phyloP scores from a whole-genome alignment of 441 rosid species.

The Pelargonium fulgidum region DNA sequence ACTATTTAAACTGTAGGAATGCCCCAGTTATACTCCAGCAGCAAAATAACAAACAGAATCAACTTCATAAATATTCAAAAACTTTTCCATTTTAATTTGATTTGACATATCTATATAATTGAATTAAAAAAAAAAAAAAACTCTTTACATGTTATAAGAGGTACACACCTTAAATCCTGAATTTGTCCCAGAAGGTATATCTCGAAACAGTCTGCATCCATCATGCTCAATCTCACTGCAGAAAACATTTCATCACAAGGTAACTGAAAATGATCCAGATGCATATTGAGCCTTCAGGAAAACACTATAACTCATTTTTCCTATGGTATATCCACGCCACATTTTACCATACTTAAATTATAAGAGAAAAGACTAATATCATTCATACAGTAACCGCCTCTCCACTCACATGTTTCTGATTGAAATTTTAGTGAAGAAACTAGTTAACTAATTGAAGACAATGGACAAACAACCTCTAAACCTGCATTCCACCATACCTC shows the following conservation, averaged over 20 bases:
- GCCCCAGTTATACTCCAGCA: background rate
- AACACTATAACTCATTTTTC: conserved; percentile 11
- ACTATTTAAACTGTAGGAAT: background rate
- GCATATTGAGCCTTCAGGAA: conserved; percentile 1
- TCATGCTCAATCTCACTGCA: conserved; percentile 81
- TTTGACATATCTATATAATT: background rate
- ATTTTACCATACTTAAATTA: background rate
- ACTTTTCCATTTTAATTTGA: background rate
- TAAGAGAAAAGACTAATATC: conserved; percentile 6
- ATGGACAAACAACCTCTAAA: conserved; percentile 9
- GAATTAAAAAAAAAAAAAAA: conserved; percentile 22
- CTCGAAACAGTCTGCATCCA: conserved; percentile 60
- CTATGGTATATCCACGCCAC: background rate
- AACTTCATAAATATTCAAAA: background rate
- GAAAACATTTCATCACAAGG: conserved; percentile 16
- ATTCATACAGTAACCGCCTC: conserved; percentile 10
- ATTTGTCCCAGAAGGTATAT: conserved; percentile 72
- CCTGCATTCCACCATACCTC: conserved; percentile 48
- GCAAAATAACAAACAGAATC: background rate
- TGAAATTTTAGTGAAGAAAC: background rate
- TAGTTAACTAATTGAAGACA: conserved; percentile 1
- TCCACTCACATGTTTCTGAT: background rate
- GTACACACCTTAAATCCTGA: conserved; percentile 77
- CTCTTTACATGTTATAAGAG: conserved; percentile 9
- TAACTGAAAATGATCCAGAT: conserved; percentile 12